Percentiles rank a stretch among this genome's conserved stretches.
Conservation (phyloP, 2,329 filamentous ascomycete species). For the Fusarium multiceps region DNA sequence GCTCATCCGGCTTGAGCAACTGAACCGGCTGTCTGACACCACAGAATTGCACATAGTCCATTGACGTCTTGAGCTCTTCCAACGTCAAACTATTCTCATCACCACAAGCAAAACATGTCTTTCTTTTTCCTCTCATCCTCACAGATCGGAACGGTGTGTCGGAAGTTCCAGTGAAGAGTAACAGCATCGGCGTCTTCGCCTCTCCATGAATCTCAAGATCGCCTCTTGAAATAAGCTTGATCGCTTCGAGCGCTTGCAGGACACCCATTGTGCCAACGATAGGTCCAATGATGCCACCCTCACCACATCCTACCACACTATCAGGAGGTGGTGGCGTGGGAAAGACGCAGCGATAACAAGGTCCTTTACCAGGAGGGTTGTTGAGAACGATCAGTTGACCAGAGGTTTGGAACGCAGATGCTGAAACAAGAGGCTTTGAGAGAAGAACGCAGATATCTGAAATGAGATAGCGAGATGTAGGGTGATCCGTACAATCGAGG, state of each 20-base stretch:
- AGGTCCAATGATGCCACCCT: conserved; percentile 91
- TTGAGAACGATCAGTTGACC: conserved; percentile 93
- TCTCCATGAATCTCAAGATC: conserved; percentile 38
- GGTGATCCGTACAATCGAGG: conserved; percentile 95
- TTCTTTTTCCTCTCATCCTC: conserved; percentile 74
- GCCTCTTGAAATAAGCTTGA: conserved; percentile 77
- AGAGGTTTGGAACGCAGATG: conserved; percentile 87
- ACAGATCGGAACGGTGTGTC: conserved; percentile 75
- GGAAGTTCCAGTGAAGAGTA: conserved; percentile 62
- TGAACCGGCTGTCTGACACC: conserved; percentile 68
- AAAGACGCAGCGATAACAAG: conserved; percentile 95
- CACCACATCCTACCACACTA: conserved; percentile 86
- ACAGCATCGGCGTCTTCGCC: conserved; percentile 49
- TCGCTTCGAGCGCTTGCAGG: conserved; percentile 87
- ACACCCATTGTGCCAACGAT: conserved; percentile 95
- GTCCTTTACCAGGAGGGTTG: conserved; percentile 78
- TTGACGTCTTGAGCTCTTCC: conserved; percentile 68
- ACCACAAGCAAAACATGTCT: conserved; percentile 82
- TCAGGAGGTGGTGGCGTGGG: conserved; percentile 86
- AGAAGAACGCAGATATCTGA: conserved; percentile 89
- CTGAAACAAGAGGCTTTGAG: conserved; percentile 83
- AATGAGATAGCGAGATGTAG: conserved; percentile 89
- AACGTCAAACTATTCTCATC: conserved; percentile 67
- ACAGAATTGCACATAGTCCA: conserved; percentile 91
- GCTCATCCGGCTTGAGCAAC: conserved; percentile 70